Conservation (phyloP, 371 early-diverging fungal species). For the Circinella umbellata region DNA sequence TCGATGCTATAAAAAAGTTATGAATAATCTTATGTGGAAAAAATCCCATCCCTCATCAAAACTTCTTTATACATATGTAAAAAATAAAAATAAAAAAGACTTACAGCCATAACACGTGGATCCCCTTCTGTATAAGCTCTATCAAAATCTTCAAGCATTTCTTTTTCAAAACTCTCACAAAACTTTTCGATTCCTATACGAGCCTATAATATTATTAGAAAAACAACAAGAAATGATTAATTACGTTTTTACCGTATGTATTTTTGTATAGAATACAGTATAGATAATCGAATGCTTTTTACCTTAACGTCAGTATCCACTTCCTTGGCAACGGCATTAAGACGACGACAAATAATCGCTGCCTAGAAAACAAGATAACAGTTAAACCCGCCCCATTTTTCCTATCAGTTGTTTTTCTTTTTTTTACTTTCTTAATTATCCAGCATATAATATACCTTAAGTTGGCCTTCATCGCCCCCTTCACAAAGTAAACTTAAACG, state of each 20-base stretch:
- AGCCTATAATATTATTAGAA: slow-evolving; percentile 48
- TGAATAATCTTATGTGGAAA: no score
- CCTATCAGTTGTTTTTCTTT: neutral
- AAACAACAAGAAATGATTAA: neutral
- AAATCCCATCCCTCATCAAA: no score
- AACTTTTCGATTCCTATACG: slow-evolving; percentile 85
- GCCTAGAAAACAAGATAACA: slow-evolving; percentile 53
- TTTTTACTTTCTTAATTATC: neutral
- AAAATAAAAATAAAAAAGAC: slow-evolving; percentile 10
- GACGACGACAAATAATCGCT: slow-evolving; percentile 83
- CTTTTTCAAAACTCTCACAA: slow-evolving; percentile 91
- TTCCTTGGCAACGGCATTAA: slow-evolving; percentile 89
- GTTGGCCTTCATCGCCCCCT: slow-evolving; percentile 84
- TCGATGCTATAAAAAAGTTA: slow-evolving; percentile 60
- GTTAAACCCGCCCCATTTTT: neutral
- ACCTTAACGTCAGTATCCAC: slow-evolving; percentile 82
- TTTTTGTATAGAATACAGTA: no score
- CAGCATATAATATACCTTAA: slow-evolving; percentile 59
- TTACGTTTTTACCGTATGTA: no score
- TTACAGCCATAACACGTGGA: slow-evolving; percentile 69
- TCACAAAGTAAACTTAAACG: slow-evolving; percentile 77
- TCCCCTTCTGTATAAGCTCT: slow-evolving; percentile 78
- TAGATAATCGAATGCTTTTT: slow-evolving; percentile 16
- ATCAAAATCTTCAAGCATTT: slow-evolving; percentile 87
- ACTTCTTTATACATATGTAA: no score